phyloP scores from a whole-genome alignment of 331 rosid species.

The Quercus phellos region DNA sequence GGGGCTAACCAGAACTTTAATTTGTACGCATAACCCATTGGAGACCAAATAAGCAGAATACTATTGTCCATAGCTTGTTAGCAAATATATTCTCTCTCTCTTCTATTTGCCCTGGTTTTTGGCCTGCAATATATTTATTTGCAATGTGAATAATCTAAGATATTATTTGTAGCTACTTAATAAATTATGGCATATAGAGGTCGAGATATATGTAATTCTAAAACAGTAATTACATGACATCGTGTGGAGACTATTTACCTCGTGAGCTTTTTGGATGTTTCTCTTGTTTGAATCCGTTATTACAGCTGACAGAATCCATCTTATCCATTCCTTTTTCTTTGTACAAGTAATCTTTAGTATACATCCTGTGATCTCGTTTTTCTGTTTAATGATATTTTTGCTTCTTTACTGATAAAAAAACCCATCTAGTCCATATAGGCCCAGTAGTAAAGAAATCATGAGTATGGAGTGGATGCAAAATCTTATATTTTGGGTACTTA shows the following conservation, averaged over 20 bases:
- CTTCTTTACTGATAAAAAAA: background rate
- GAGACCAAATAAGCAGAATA: no score
- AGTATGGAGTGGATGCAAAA: background rate
- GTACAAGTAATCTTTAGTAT: no score
- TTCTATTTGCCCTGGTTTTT: background rate
- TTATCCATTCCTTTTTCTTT: background rate
- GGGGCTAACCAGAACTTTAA: no score
- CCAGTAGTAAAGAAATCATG: background rate
- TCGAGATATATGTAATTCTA: background rate
- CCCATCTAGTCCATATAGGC: background rate
- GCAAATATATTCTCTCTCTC: background rate
- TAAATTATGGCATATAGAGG: background rate
- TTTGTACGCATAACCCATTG: no score
- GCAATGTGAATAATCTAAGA: background rate
- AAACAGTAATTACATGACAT: background rate
- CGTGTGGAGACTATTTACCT: background rate
- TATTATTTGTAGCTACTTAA: background rate
- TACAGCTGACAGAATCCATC: background rate
- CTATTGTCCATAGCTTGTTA: no score
- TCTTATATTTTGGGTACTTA: no score
- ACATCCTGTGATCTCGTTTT: no score
- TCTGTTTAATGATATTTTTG: no score
- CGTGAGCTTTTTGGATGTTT: constrained; percentile 12
- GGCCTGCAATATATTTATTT: background rate
- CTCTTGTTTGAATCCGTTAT: background rate